Conservation (phyloP, 139 green algal genomes). For the Penium margaritaceum region DNA sequence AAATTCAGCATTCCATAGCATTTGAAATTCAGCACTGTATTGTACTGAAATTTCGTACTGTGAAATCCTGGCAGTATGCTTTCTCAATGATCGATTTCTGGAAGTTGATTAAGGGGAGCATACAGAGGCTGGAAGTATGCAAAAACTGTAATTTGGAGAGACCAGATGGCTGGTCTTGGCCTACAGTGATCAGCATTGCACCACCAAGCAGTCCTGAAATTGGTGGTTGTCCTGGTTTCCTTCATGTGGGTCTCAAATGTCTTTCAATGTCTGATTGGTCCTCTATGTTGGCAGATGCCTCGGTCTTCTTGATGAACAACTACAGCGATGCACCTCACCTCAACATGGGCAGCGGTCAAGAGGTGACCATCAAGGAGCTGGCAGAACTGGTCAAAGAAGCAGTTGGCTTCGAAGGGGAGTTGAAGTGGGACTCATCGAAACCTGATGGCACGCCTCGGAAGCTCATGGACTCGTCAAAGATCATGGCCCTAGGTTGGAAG, state of each 20-base stretch:
- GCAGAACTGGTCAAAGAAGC: constrained; percentile 45
- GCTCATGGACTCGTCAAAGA: constrained; percentile 42
- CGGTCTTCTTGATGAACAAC: constrained; percentile 41
- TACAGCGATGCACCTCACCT: constrained; percentile 39
- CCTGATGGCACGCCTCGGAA: constrained; percentile 39
- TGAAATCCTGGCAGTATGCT: too few species aligned
- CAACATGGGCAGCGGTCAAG: constrained; percentile 38
- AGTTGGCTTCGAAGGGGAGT: constrained; percentile 35
- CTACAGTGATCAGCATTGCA: background rate
- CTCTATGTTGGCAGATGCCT: constrained; percentile 23
- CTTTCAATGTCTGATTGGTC: background rate
- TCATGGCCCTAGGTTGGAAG: constrained; percentile 24
- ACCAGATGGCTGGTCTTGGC: background rate
- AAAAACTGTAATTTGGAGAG: too few species aligned
- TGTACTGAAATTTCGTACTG: too few species aligned
- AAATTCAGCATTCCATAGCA: too few species aligned
- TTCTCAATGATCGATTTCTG: too few species aligned
- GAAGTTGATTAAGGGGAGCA: too few species aligned
- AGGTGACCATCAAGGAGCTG: constrained; percentile 41
- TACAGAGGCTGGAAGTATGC: background rate
- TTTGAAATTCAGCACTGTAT: too few species aligned
- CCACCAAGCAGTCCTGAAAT: background rate
- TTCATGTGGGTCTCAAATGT: background rate
- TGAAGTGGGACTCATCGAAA: constrained; percentile 41
- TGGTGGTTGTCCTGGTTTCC: background rate